Base-by-base conservation (phyloP, 2,329 filamentous ascomycete species). In the Fusarium mundagurra region DNA sequence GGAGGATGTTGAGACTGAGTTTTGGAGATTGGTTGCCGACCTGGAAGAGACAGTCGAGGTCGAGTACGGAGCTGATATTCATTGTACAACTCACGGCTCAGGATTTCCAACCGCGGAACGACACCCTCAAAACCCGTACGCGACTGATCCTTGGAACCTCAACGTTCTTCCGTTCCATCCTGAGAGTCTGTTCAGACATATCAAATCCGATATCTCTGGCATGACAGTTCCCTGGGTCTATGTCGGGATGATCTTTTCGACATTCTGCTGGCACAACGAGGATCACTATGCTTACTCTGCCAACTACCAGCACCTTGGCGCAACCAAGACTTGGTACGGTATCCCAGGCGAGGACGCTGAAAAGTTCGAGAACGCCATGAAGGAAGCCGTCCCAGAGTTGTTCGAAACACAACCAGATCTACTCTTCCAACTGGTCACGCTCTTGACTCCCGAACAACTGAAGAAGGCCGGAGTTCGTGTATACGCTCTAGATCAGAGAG, bases 141-240 rank as follows among this genome's bases (percentile, higher is more conserved):
- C 96, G 2, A 93, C 92, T 4, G 94, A 98, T 82, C 93, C 94
- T 0, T 99, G 96, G 96, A 99, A 99, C 77, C 86, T 99, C 63
- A 99, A 97, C 78, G 92, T 97, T 53, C 88, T 98, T 69, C 96
- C 96, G 0, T 91, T 98, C 60, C 92, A 98, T 74, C 91, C 93
- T 2, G 96, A 98, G 60, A 98, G 95, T 54, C 86, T 99, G 2
- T 99, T 99, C 85, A 91, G 96, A 55, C 94, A 99, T 78, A 98
- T 99, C 86, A 98, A 98, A 82, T 94, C 96, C 0, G 96, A 99
- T 80, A 97, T 99, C 61, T 98, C 96, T 5, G 96, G 96, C 43
- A 99, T 99, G 96, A 99, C 96, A 0, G 96, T 99, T 13, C 96
- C 96, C 1, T 99, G 96, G 96, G 91, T 99, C 8, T 99, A 99